Base-by-base conservation (phyloP, 495 filamentous ascomycete species). In the Hyaloscypha hepaticicola region DNA sequence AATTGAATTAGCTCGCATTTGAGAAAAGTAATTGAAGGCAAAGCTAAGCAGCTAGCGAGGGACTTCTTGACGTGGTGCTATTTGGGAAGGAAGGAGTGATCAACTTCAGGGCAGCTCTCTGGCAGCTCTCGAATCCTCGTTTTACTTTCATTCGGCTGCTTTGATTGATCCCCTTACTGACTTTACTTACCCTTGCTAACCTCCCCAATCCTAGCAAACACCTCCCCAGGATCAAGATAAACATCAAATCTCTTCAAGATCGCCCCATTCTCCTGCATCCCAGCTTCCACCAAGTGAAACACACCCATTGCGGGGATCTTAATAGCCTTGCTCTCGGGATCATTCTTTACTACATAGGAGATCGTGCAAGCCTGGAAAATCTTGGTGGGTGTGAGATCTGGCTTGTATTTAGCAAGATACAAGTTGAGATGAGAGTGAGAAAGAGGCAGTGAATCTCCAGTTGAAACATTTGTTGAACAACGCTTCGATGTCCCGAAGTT, bases 151-250 rank as follows among this genome's bases (percentile, higher is more conserved):
- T n/a, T n/a, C n/a, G 96, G 96, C 6, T 96, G 91, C 38, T 96
- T 93, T 3, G 93, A 93, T 65, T 96, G 76, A 2, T 96, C 91
- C 70, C 96, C 93, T 74, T 97, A 92, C 29, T 96, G 90, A 80
- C 96, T 92, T 5, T 90, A 92, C 55, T 81, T 82, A n/a, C 68
- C 55, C 60, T 91, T 90, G 3, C 91, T 92, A 60, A 50, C 59
- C 31, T 60, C 57, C 21, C 5, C 24, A 25, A 48, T 60, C 59
- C 49, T 62, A 26, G 19, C 49, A 14, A 34, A 26, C 21, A 61
- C 59, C 21, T 41, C 6, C 45, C 59, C 48, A 3, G 51, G 29
- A 56, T 60, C 63, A 26, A 61, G 19, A 61, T 38, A 59, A 9
- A 53, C 56, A 29, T 66, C 28, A 9, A 53, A 33, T 31, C 50